Conservation (phyloP, 2,329 filamentous ascomycete genomes). For the Epichloe brachyelytri region DNA sequence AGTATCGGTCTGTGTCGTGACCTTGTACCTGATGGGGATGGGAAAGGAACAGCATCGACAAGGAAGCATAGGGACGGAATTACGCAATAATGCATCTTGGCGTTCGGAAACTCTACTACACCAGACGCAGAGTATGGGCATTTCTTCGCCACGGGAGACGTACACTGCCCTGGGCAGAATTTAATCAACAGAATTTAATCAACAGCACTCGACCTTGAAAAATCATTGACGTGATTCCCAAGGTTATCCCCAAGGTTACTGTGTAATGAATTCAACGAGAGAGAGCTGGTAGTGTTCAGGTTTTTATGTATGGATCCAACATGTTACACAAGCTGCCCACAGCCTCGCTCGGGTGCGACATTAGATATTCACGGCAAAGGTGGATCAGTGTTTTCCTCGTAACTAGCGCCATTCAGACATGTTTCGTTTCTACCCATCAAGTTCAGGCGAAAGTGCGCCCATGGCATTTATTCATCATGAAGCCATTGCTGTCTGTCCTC, state of each 20-base stretch:
- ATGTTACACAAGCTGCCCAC: too few relatives aligned
- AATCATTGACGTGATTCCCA: neutral
- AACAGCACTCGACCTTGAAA: neutral
- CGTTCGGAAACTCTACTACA: neutral
- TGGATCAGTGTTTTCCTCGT: too few relatives aligned
- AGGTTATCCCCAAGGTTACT: neutral
- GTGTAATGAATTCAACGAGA: neutral
- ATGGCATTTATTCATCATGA: neutral
- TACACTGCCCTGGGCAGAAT: neutral
- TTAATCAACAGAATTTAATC: slow-evolving; percentile 1
- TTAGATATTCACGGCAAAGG: too few relatives aligned
- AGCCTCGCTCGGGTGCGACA: too few relatives aligned
- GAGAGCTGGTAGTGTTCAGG: too few relatives aligned
- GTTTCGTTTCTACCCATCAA: neutral
- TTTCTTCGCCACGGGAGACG: neutral
- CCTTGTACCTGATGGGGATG: neutral
- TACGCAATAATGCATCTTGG: neutral
- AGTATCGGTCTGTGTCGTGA: neutral
- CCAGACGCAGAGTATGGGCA: neutral
- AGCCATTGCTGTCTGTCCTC: neutral
- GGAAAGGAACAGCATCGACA: neutral
- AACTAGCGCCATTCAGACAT: too few relatives aligned
- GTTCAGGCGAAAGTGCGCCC: neutral
- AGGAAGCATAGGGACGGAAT: neutral
- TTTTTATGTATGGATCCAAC: too few relatives aligned